Evolutionary conservation across 2,329 filamentous ascomycete species (phyloP), one percentile per base, ranked within the genome.

Genomic region (Ophiostoma himal-ulmi): DNA sequence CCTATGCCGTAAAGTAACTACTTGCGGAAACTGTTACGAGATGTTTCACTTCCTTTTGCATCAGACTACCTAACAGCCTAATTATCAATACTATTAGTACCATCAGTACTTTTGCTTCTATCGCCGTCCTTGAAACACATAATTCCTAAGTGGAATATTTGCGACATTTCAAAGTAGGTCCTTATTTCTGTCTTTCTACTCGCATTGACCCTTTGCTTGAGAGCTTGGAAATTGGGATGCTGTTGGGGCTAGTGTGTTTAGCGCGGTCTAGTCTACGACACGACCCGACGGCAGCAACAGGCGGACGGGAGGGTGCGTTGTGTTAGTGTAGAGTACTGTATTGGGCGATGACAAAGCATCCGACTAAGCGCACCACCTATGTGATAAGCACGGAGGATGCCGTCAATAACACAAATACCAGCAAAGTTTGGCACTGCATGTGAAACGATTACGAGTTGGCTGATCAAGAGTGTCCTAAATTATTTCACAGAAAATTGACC

Each of bases 231-330:
- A 4, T 26, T 57, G 52, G 30, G 13, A 36, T 39, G 70, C 70
- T 68, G 69, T 70, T 71, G 68, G 70, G 67, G 20, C 70, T 72
- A 72, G 72, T 68, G 70, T 68, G 34, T 57, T 68, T 65, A 72
- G 71, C 62, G 62, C 36, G 36, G 62, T 65, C 62, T 65, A 65
- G 36, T 11, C 62, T 71, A 68, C 72, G 72, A 73, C 70, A 70
- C 71, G 72, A 69, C 70, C 72, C 72, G 72, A 54, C 71, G 72
- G 72, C 71, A 71, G 68, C 70, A 39, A 71, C 70, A 68, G 69
- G 71, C 69, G 72, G 72, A 65, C 71, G 71, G 71, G 71, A 72
- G 70, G 67, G 48, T 70, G 69, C 72, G 70, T 54, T 68, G 70
- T 67, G 54, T 72, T 73, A 72, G 72, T 68, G 72, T 68, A 69